phyloP scores from a whole-genome alignment of 2,329 filamentous ascomycete species.

The Penicillium brasilianum region DNA sequence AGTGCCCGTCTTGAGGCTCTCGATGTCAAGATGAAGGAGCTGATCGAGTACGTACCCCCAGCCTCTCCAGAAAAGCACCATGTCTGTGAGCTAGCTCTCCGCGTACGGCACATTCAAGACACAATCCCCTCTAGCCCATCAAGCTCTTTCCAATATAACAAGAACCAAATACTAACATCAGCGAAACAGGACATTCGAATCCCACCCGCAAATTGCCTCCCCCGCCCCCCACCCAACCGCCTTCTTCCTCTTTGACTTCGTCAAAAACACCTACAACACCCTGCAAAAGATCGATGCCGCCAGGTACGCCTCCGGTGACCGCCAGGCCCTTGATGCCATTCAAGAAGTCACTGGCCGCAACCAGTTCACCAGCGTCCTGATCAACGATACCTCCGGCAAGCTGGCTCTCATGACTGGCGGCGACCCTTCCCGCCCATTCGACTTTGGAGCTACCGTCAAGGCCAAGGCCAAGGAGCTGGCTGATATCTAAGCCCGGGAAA shows the following conservation, averaged over 20 bases:
- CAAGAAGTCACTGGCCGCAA: conserved; percentile 38
- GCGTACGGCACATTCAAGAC: background rate
- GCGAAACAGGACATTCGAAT: conserved; percentile 34
- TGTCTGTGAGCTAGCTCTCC: too few relatives aligned
- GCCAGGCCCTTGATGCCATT: conserved; percentile 16
- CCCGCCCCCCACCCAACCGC: conserved; percentile 35
- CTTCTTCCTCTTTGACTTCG: conserved; percentile 67
- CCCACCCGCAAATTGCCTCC: conserved; percentile 41
- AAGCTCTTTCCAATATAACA: background rate
- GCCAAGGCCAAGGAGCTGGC: conserved; percentile 29
- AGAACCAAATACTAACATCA: background rate
- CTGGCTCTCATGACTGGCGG: conserved; percentile 38
- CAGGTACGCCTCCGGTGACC: conserved; percentile 33
- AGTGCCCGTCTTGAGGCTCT: conserved; percentile 25
- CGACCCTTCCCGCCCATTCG: conserved; percentile 30
- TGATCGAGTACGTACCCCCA: conserved; percentile 31
- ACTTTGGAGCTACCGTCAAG: conserved; percentile 38
- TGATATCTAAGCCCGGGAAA: background rate
- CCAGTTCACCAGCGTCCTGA: conserved; percentile 31
- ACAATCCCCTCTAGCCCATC: background rate
- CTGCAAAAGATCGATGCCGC: conserved; percentile 32
- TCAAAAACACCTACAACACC: conserved; percentile 68
- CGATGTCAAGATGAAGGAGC: conserved; percentile 32
- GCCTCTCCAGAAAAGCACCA: background rate
- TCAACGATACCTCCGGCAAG: conserved; percentile 37